Conservation (phyloP, 2,329 filamentous ascomycete species). For the Ceratocystis cacaofunesta region DNA sequence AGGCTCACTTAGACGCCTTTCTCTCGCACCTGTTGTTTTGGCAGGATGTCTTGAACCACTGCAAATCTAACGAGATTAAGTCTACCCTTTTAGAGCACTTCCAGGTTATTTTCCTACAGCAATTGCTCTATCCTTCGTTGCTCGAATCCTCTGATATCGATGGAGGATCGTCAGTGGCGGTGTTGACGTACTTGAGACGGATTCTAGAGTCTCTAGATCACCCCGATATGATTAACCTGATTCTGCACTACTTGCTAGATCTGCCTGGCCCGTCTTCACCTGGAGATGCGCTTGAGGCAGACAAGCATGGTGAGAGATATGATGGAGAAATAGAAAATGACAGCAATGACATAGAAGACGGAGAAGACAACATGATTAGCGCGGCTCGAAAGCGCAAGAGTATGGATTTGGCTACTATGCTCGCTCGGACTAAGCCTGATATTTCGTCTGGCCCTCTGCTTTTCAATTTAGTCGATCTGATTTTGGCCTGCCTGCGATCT, state of each 20-base stretch:
- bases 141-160: constrained; percentile 95
- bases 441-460: constrained; percentile 58
- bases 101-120: constrained; percentile 87
- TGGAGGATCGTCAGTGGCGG: constrained; percentile 89
- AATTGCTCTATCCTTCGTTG: constrained; percentile 88
- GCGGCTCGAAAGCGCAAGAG: constrained; percentile 73
- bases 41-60: constrained; percentile 96
- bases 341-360: not conserved
- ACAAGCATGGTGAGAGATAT: not conserved
- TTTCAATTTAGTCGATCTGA: constrained; percentile 85
- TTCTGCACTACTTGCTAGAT: constrained; percentile 80
- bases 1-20: constrained; percentile 81
- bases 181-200: constrained; percentile 79
- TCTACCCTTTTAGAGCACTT: constrained; percentile 92
- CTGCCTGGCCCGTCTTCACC: constrained; percentile 41
- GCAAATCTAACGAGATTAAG: constrained; percentile 79
- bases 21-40: constrained; percentile 91
- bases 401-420: constrained; percentile 68
- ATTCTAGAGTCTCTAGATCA: constrained; percentile 87
- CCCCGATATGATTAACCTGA: constrained; percentile 84
- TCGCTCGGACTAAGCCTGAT: constrained; percentile 48
- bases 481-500: constrained; percentile 71
- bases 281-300: constrained; percentile 17
- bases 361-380: constrained; percentile 37
- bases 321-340: constrained; percentile 3